These are phyloP conservation scores for Sugiyamaella smithiae DNA, from an alignment of 805 yeast species.

Conservation along the genomic window DNA sequence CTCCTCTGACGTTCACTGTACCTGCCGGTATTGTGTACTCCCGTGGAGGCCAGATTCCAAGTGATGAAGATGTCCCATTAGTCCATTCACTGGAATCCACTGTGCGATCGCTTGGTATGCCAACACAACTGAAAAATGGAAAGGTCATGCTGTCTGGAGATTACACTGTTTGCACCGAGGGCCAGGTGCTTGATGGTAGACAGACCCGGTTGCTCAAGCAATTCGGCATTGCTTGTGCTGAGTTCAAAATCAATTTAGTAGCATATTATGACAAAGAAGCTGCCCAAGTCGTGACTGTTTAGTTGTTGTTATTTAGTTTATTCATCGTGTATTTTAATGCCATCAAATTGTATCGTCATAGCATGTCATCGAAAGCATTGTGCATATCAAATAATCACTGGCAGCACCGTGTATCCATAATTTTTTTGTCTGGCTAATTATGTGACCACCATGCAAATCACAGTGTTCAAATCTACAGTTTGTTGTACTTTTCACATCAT, in stretches of 20 bases:
- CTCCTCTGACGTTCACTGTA: slow-evolving; percentile 79
- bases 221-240: slow-evolving; percentile 92
- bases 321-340: no score
- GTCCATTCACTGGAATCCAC: slow-evolving; percentile 94
- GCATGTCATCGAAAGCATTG: neutral
- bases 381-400: neutral
- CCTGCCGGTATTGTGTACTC: slow-evolving; percentile 93
- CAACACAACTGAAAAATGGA: slow-evolving; percentile 87
- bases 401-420: no score
- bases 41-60: slow-evolving; percentile 88
- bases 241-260: slow-evolving; percentile 74
- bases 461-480: no score
- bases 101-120: slow-evolving; percentile 83
- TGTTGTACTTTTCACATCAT: no score
- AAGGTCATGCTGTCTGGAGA: slow-evolving; percentile 76
- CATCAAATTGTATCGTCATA: neutral
- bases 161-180: slow-evolving; percentile 74
- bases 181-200: slow-evolving; percentile 79
- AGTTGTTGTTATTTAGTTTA: no score
- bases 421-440: no score
- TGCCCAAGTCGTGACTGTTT: slow-evolving; percentile 5
- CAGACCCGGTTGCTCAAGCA: slow-evolving; percentile 90
- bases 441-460: no score
- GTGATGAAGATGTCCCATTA: slow-evolving; percentile 94
- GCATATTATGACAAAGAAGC: slow-evolving; percentile 67